phyloP scores from a whole-genome alignment of 805 yeast species.

The Metschnikowia cubensis region DNA sequence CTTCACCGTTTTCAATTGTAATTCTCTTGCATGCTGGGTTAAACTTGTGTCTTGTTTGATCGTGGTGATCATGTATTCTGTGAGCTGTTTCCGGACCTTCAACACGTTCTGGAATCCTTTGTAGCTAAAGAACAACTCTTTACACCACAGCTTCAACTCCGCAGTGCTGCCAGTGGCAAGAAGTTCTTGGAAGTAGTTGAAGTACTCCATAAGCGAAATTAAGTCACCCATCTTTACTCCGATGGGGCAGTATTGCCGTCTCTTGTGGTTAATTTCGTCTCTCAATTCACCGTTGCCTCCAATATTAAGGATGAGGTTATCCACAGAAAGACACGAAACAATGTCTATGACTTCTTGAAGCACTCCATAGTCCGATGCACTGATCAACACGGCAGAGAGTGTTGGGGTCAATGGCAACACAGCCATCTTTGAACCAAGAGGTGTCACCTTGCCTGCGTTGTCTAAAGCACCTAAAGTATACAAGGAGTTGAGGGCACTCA shows the following conservation, averaged over 20 bases:
- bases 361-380: conserved; percentile 58
- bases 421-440: conserved; percentile 81
- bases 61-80: conserved; percentile 57
- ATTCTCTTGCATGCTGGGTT: conserved; percentile 23
- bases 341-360: conserved; percentile 75
- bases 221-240: conserved; percentile 82
- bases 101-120: conserved; percentile 77
- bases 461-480: conserved; percentile 77
- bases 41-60: conserved; percentile 39
- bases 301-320: conserved; percentile 78
- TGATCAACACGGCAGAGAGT: conserved; percentile 76
- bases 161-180: conserved; percentile 27
- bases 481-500: conserved; percentile 73
- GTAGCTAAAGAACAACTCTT: conserved; percentile 66
- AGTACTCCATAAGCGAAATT: conserved; percentile 73
- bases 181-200: conserved; percentile 46
- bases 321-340: conserved; percentile 89
- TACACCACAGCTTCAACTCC: conserved; percentile 81
- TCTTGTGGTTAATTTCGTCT: conserved; percentile 76
- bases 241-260: conserved; percentile 64
- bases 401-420: conserved; percentile 90
- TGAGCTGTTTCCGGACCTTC: conserved; percentile 71
- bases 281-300: conserved; percentile 61
- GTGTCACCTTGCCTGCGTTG: conserved; percentile 71
- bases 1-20: conserved; percentile 23